phyloP scores from a whole-genome alignment of 768 basidiomycete genomes.

The Krasilnikovozyma curviuscula region DNA sequence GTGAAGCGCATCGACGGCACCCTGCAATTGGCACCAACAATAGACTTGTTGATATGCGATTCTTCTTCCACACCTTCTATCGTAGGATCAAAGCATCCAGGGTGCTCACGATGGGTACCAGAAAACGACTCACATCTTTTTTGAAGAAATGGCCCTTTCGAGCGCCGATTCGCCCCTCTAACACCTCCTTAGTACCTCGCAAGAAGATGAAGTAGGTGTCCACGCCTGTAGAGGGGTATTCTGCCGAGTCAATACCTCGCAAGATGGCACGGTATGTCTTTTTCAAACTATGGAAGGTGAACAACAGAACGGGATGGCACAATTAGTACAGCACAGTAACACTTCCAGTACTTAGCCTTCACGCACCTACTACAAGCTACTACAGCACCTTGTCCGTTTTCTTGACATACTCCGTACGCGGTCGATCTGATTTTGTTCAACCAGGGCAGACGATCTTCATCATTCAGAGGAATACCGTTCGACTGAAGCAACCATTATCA shows the following conservation, averaged over 20 bases:
- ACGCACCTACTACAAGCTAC: slow-evolving; percentile 10
- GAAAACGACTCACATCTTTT: slow-evolving; percentile 9
- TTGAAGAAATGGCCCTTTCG: slow-evolving; percentile 26
- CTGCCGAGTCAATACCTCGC: slow-evolving; percentile 35
- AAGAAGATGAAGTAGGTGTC: slow-evolving; percentile 61
- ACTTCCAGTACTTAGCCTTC: slow-evolving; percentile 2
- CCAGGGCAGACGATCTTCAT: slow-evolving; percentile 74
- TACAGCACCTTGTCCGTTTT: slow-evolving; percentile 17
- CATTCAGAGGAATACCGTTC: no score
- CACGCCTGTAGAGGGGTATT: slow-evolving; percentile 19
- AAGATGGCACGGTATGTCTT: slow-evolving; percentile 60
- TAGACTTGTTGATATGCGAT: no score
- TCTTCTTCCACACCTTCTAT: no score
- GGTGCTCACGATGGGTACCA: no score
- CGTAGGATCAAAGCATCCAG: no score
- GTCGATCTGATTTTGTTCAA: slow-evolving; percentile 48
- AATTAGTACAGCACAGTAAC: not conserved
- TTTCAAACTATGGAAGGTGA: slow-evolving; percentile 74
- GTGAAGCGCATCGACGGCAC: no score
- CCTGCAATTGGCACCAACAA: no score
- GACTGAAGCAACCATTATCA: not conserved
- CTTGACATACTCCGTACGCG: slow-evolving; percentile 33
- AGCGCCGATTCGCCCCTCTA: slow-evolving; percentile 20
- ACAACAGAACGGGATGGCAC: slow-evolving; percentile 40
- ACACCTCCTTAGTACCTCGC: slow-evolving; percentile 21